These are phyloP conservation scores for Sugiyamaella valdiviana DNA, from an alignment of 805 yeast species.

Conservation along the genomic window DNA sequence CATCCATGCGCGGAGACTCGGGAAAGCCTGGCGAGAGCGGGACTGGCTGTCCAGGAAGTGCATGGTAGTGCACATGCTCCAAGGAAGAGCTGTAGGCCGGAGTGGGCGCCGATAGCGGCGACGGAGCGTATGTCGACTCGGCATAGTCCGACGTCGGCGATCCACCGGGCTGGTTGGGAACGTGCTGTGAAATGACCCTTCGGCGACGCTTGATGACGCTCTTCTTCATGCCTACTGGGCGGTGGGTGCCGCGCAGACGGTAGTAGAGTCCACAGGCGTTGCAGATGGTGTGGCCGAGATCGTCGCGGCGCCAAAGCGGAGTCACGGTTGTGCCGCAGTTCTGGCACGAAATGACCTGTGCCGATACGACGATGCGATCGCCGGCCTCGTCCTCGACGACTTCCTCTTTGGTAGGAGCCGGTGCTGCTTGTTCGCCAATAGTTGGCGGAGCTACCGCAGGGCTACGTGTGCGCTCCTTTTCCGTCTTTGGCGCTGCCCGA, in stretches of 20 bases:
- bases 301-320: conserved; percentile 83
- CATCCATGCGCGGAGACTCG: background rate
- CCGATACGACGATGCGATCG: conserved; percentile 26
- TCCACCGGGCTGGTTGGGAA: background rate
- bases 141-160: conserved; percentile 1
- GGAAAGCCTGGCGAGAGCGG: background rate
- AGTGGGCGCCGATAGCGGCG: background rate
- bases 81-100: background rate
- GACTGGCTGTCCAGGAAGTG: background rate
- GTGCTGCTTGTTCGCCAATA: conserved; percentile 6
- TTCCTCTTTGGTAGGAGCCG: conserved; percentile 7
- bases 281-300: conserved; percentile 74
- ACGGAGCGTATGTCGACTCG: background rate
- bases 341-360: conserved; percentile 65
- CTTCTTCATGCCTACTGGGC: conserved; percentile 72
- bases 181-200: conserved; percentile 33
- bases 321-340: conserved; percentile 83
- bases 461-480: conserved; percentile 7
- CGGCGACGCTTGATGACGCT: conserved; percentile 69
- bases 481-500: conserved; percentile 9
- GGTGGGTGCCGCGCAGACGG: conserved; percentile 64
- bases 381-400: background rate
- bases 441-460: conserved; percentile 3
- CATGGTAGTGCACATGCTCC: background rate
- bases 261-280: conserved; percentile 80